Base-by-base conservation (phyloP, 179 eudicot species). In the Spinacia oleracea region DNA sequence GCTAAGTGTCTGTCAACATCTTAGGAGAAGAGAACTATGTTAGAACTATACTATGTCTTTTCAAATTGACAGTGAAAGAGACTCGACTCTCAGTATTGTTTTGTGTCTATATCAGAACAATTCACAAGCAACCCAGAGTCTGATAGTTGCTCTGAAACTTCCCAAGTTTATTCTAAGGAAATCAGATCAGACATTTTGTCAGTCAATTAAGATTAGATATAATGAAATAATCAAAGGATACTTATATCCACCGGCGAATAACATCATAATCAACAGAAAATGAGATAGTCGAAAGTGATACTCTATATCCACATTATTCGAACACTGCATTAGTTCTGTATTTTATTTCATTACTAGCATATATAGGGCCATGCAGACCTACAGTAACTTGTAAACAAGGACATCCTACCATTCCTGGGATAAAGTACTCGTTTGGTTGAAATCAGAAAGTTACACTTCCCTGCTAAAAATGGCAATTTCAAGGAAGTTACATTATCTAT, bases 1-100 rank as follows among this genome's bases (percentile, higher is more conserved):
- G 88, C 88, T 86, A 82, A 83, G 80, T 62, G 53, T 70, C 78
- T 81, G 82, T 85, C 84, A 59, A 80, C 72, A 59, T 83, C 77
- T 66, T 73, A 40, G 31, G 48, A 58, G 59, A 35, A 74, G 55
- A 70, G 63, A 65, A 79, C 68, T 71, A 73, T 40, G 67, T 71
- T 58, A 35, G 50, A 12, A 34, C 31, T 29, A 29, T 45, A 27
- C n/a, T 29, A 64, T 69, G 50, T 75, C 65, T 42, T 60, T 50
- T 62, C 48, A 70, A 31, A 70, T 63, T n/a, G 18, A 72, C 31
- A 46, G 34, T 83, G 83, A 80, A 69, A 85, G 72, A 68, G 83
- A 73, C 84, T 60, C 73, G 83, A 73, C 84, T 60, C 73, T 42
- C 4, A 20, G 38, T 43, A 53, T 8, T 56, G 45, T 40, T 35